Percentiles rank a stretch among this genome's conserved stretches.
These are phyloP conservation scores for Cryptococcus deneoformans DNA, from an alignment of 1,284 basidiomycete species.

Conservation along the genomic window DNA sequence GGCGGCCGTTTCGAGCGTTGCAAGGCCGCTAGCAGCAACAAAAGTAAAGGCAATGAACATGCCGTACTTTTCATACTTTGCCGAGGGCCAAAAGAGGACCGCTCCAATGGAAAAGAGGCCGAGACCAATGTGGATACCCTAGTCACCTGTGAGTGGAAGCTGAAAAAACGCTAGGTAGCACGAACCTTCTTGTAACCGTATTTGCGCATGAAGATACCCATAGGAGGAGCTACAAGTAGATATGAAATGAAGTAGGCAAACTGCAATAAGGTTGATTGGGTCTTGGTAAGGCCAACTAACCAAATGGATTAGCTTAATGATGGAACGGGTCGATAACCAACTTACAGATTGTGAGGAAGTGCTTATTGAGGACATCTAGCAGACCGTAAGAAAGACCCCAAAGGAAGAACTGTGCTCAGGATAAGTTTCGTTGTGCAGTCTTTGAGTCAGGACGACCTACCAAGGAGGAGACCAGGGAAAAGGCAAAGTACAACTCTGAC, in stretches of 20 bases:
- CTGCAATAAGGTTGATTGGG: conserved; percentile 33
- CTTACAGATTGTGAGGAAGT: conserved; percentile 12
- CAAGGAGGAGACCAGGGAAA: conserved; percentile 8
- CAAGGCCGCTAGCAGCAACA: conserved; percentile 27
- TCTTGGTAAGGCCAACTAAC: conserved; percentile 10
- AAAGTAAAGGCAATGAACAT: conserved; percentile 35
- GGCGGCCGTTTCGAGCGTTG: conserved; percentile 37
- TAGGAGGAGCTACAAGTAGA: conserved; percentile 29
- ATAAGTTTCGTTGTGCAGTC: neutral
- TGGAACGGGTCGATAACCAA: neutral
- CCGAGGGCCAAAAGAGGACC: conserved; percentile 37
- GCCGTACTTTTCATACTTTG: conserved; percentile 21
- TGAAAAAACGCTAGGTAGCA: too few relatives aligned
- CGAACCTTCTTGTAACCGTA: conserved; percentile 35
- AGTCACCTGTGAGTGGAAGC: neutral
- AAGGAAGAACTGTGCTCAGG: conserved; percentile 3
- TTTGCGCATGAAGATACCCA: conserved; percentile 35
- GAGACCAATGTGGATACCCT: conserved; percentile 36
- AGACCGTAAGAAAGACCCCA: conserved; percentile 28
- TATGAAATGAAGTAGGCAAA: conserved; percentile 36
- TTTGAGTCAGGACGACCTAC: neutral
- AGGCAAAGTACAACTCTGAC: conserved; percentile 6
- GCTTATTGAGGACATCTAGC: conserved; percentile 29
- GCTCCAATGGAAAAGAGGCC: conserved; percentile 26
- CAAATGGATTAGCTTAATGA: conserved; percentile 4